Conservation (phyloP, 164 flowering plant species). For the Macadamia integrifolia region DNA sequence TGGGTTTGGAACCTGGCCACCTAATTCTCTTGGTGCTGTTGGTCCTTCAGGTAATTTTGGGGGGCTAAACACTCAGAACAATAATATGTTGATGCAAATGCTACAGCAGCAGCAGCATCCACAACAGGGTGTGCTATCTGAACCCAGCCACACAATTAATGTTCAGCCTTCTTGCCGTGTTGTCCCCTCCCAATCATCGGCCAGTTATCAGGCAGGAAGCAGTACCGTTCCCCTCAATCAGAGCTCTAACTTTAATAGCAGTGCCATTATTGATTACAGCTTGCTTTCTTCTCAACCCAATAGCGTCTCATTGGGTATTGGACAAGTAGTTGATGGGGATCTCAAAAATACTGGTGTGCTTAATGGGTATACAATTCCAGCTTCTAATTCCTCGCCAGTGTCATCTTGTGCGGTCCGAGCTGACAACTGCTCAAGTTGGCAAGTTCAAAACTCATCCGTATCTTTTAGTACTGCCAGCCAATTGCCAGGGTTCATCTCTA, state of each 20-base stretch:
- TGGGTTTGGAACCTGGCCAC: constrained; percentile 44
- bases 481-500: constrained; percentile 27
- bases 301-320: constrained; percentile 30
- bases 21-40: constrained; percentile 32
- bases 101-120: constrained; percentile 35
- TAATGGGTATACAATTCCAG: constrained; percentile 35
- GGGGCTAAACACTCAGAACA: constrained; percentile 31
- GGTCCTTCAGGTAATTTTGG: constrained; percentile 26
- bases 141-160: constrained; percentile 43
- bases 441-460: constrained; percentile 24
- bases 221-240: constrained; percentile 42
- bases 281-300: constrained; percentile 39
- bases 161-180: constrained; percentile 79
- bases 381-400: constrained; percentile 31
- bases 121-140: constrained; percentile 32
- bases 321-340: constrained; percentile 30
- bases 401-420: constrained; percentile 35
- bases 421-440: constrained; percentile 29
- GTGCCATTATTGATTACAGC: constrained; percentile 33
- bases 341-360: constrained; percentile 25
- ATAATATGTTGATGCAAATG: constrained; percentile 38
- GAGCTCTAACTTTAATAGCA: constrained; percentile 28
- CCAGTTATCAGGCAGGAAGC: constrained; percentile 36
- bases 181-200: constrained; percentile 48
- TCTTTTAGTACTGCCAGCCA: constrained; percentile 24